Evolutionary conservation across 2,329 filamentous ascomycete species (phyloP), one percentile per base, ranked within the genome.

Genomic region (Verticillium klebahnii): DNA sequence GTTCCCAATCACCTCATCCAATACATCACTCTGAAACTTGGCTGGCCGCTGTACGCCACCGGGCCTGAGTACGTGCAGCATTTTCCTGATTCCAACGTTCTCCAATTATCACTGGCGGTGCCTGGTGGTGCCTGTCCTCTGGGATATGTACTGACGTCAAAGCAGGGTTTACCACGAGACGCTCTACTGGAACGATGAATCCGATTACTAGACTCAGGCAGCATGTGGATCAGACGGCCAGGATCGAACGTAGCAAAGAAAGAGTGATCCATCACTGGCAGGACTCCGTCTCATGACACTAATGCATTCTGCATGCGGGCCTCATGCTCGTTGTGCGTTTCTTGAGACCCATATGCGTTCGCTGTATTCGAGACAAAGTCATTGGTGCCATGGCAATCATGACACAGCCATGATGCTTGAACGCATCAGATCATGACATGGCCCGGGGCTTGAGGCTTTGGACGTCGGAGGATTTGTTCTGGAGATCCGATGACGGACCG

Each of bases 1-100:
- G 71, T 88, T 8, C 85, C 85, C 2, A 86, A 82, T 67, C 83
- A 87, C 66, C 67, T 87, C 57, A 80, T 82, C 65, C 82, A 85
- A 71, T 88, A 80, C 70, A 82, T 86, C 55, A 81, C 79, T 61
- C 65, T 84, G 60, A 81, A 77, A 55, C 81, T 87, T 67, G 80
- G 79, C 2, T 88, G 84, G 85, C 77, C 82, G 17, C 70, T 87
- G 34, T 77, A 79, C 56, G 80, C 82, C 19, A 82, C 77, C 1
- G 84, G 84, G 1, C 79, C 81, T 7, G 83, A 86, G 76, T 77
- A 70, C 61, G 79, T 83, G 25, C 37, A n/a, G 5, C 55, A 19
- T 19, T 55, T 23, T 31, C 37, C 70, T 77, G 55, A 15, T 54
- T 57, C 64, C 72, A 76, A 23, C 14, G 17, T 50, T 29, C 34